Percentiles rank a stretch among this genome's conserved stretches.
These are phyloP conservation scores for Schizochytrium sp. DNA, from an alignment of 108 stramenopile genomes.

Conservation along the genomic window DNA sequence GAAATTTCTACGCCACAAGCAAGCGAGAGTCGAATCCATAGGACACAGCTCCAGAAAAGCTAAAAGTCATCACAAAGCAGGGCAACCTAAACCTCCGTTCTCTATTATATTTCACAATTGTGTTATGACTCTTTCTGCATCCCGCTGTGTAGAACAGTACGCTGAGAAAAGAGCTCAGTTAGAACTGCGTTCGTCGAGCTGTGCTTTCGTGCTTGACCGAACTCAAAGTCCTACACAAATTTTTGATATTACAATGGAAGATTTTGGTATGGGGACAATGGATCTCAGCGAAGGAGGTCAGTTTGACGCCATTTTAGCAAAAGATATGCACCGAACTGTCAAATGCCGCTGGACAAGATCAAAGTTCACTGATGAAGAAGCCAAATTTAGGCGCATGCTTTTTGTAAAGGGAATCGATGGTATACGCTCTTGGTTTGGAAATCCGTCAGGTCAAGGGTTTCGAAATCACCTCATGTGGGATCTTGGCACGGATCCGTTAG, in stretches of 20 bases:
- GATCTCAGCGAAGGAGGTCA: neutral
- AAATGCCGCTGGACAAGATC: slow-evolving; percentile 1
- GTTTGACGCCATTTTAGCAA: neutral
- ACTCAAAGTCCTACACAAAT: neutral
- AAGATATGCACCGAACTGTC: neutral
- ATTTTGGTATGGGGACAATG: neutral
- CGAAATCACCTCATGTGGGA: slow-evolving; percentile 8
- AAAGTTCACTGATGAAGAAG: neutral
- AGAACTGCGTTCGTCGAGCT: slow-evolving; percentile 6
- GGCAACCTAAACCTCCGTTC: neutral
- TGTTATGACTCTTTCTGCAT: neutral
- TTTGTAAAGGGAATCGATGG: slow-evolving; percentile 12
- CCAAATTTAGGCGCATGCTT: neutral
- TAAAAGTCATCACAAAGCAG: no score
- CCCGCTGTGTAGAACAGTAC: neutral
- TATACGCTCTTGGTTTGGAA: neutral
- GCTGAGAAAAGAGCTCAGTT: neutral
- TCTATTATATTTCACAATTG: neutral
- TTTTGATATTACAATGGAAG: neutral
- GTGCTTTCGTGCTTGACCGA: neutral
- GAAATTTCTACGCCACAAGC: neutral
- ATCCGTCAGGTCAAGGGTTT: neutral
- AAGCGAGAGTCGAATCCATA: neutral
- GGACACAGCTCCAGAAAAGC: neutral
- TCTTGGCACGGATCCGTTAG: neutral